Conservation (phyloP, 2,329 filamentous ascomycete species). For the Hysterium pulicare region DNA sequence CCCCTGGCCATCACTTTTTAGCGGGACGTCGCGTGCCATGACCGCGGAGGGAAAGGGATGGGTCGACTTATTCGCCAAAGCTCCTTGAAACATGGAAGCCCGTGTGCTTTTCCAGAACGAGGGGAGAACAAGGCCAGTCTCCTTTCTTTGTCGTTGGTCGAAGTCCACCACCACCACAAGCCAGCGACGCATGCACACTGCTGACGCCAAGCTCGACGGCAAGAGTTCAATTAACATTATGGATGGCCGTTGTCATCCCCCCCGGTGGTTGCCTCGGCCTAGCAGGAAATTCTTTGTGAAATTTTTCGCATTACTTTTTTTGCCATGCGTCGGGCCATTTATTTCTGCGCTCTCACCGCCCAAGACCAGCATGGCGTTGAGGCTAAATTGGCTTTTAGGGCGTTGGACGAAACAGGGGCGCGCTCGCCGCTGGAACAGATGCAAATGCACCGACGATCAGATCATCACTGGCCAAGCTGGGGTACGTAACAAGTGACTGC, state of each 20-base stretch:
- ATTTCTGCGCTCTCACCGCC: conserved; percentile 2
- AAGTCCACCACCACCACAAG: too few species aligned
- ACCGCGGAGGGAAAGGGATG: conserved; percentile 10
- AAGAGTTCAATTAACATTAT: too few species aligned
- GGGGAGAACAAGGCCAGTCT: conserved; percentile 2
- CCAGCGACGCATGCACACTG: too few species aligned
- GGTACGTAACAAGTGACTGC: too few species aligned
- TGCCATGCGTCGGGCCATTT: neutral
- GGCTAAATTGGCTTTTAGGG: conserved; percentile 2
- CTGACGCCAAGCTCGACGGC: too few species aligned
- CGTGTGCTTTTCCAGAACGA: conserved; percentile 16
- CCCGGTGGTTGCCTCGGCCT: too few species aligned
- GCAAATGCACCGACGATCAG: conserved; percentile 2
- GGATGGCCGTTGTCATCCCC: too few species aligned
- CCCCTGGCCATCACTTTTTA: conserved; percentile 24
- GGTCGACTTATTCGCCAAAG: conserved; percentile 5
- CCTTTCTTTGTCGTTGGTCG: too few species aligned
- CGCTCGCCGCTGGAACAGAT: conserved; percentile 1
- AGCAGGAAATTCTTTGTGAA: too few species aligned
- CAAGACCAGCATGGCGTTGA: neutral
- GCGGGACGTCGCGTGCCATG: conserved; percentile 33
- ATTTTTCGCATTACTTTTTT: neutral
- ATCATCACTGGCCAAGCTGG: conserved; percentile 1
- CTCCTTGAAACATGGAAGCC: conserved; percentile 23
- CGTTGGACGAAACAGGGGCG: conserved; percentile 2